Percentiles rank a stretch among this genome's conserved stretches.
phyloP scores from a whole-genome alignment of 2,329 filamentous ascomycete species.

The Epichloe sibirici region DNA sequence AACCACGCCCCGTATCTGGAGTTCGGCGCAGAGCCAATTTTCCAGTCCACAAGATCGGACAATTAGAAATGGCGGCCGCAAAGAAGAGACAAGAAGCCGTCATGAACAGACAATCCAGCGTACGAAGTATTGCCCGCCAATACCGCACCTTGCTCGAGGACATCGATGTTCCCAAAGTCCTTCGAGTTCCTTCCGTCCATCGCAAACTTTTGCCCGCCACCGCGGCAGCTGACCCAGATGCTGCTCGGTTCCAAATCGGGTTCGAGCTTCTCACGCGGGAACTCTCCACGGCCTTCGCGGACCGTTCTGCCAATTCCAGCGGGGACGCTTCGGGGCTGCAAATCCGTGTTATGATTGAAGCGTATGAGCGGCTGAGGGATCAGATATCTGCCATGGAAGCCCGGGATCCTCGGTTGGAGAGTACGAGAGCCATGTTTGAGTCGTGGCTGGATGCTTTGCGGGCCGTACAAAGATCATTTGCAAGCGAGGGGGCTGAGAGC shows the following conservation, averaged over 20 bases:
- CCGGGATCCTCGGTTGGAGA: conserved; percentile 19
- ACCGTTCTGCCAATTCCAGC: conserved; percentile 13
- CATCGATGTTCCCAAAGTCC: conserved; percentile 20
- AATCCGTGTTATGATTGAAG: conserved; percentile 46
- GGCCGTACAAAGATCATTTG: conserved; percentile 27
- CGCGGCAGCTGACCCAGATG: conserved; percentile 14
- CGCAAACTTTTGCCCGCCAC: conserved; percentile 3
- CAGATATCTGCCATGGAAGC: conserved; percentile 26
- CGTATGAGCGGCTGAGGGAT: conserved; percentile 41
- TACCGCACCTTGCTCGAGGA: conserved; percentile 34
- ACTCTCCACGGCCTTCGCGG: conserved; percentile 29
- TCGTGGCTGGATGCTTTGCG: conserved; percentile 39
- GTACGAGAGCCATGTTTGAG: conserved; percentile 30
- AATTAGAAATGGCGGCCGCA: conserved; percentile 27
- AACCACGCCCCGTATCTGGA: not conserved
- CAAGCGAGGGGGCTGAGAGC: conserved; percentile 11
- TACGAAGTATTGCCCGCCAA: conserved; percentile 38
- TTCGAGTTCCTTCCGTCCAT: conserved; percentile 14
- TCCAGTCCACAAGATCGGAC: conserved; percentile 36
- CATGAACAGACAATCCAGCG: conserved; percentile 26
- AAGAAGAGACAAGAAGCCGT: conserved; percentile 10
- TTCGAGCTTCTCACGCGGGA: conserved; percentile 38
- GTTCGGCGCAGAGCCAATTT: conserved; percentile 34
- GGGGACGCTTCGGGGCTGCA: conserved; percentile 33
- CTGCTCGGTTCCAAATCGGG: conserved; percentile 36